Percentiles rank a stretch among this genome's conserved stretches.
Conservation (phyloP, 192 early-diverging fungal genomes). For the Mortierella claussenii region DNA sequence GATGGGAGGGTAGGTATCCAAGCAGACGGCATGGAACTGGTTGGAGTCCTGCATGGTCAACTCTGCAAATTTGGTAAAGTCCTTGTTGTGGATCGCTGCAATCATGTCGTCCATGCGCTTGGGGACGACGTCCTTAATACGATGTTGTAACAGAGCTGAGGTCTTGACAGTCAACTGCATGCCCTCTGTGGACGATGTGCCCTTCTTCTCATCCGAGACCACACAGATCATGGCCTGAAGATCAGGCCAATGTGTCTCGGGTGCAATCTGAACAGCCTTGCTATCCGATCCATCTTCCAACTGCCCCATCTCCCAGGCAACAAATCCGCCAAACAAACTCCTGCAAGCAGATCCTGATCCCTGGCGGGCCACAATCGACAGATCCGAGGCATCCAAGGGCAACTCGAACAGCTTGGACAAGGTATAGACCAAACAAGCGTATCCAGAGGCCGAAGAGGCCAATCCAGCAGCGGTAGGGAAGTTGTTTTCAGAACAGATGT, state of each 20-base stretch:
- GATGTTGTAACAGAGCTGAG: slow-evolving; percentile 84
- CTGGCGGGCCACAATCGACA: slow-evolving; percentile 92
- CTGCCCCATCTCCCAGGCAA: slow-evolving; percentile 95
- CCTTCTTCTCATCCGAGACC: slow-evolving; percentile 93
- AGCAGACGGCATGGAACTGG: slow-evolving; percentile 98
- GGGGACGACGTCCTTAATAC: slow-evolving; percentile 89
- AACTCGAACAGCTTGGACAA: slow-evolving; percentile 81
- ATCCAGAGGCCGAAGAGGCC: slow-evolving; percentile 96
- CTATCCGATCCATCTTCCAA: slow-evolving; percentile 86
- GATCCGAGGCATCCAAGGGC: slow-evolving; percentile 73
- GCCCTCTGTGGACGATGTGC: slow-evolving; percentile 89
- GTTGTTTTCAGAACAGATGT: slow-evolving; percentile 98
- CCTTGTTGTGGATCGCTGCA: slow-evolving; percentile 79
- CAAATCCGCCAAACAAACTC: slow-evolving; percentile 97
- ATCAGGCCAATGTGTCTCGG: slow-evolving; percentile 93
- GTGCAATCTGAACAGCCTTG: slow-evolving; percentile 91
- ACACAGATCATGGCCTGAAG: slow-evolving; percentile 96
- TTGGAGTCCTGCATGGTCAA: slow-evolving; percentile 98
- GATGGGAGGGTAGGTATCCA: slow-evolving; percentile 99
- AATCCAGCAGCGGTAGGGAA: slow-evolving; percentile 99
- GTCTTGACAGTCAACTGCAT: slow-evolving; percentile 98
- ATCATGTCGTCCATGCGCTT: slow-evolving; percentile 90
- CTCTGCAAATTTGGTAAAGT: slow-evolving; percentile 94
- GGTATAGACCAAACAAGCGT: slow-evolving; percentile 91
- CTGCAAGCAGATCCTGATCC: slow-evolving; percentile 99